Percentiles rank a stretch among this genome's conserved stretches.
phyloP scores from a whole-genome alignment of 352 stramenopile species.

The Globisporangium yorkense region DNA sequence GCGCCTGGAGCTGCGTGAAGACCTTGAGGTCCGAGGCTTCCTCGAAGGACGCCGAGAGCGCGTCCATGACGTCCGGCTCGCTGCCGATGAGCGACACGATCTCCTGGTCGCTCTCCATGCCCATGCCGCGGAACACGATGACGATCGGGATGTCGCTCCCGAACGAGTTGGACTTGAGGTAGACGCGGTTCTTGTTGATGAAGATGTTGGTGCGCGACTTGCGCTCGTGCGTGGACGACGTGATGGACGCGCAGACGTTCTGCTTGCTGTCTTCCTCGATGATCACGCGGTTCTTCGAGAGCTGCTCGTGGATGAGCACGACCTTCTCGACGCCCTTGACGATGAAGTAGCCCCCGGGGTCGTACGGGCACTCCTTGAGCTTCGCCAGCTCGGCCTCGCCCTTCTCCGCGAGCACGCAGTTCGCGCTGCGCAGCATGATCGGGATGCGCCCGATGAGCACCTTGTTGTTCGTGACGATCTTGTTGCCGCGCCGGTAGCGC shows the following conservation, averaged over 20 bases:
- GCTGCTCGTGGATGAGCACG: conserved; percentile 99
- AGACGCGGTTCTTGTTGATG: conserved; percentile 95
- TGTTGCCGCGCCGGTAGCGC: conserved; percentile 94
- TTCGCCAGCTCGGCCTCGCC: conserved; percentile 91
- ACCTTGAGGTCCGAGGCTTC: conserved; percentile 94
- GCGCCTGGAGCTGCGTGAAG: conserved; percentile 92
- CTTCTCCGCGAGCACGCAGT: conserved; percentile 96
- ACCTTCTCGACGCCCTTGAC: conserved; percentile 98
- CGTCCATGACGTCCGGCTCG: conserved; percentile 93
- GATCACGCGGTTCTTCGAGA: conserved; percentile 99
- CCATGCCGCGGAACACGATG: conserved; percentile 97
- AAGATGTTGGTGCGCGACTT: conserved; percentile 98
- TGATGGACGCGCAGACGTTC: conserved; percentile 94
- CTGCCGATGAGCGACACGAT: conserved; percentile 95
- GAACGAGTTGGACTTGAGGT: conserved; percentile 99
- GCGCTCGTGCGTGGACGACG: conserved; percentile 97
- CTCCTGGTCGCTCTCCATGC: conserved; percentile 97
- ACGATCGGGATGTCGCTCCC: conserved; percentile 97
- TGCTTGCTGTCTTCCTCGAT: conserved; percentile 95
- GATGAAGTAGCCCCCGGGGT: conserved; percentile 99
- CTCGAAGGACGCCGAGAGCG: conserved; percentile 94
- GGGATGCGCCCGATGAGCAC: conserved; percentile 94
- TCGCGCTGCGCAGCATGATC: conserved; percentile 97
- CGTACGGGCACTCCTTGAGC: conserved; percentile 99
- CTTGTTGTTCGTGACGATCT: conserved; percentile 99